Conservation (phyloP, 2,329 filamentous ascomycete species). For the Teratosphaeria viscida region DNA sequence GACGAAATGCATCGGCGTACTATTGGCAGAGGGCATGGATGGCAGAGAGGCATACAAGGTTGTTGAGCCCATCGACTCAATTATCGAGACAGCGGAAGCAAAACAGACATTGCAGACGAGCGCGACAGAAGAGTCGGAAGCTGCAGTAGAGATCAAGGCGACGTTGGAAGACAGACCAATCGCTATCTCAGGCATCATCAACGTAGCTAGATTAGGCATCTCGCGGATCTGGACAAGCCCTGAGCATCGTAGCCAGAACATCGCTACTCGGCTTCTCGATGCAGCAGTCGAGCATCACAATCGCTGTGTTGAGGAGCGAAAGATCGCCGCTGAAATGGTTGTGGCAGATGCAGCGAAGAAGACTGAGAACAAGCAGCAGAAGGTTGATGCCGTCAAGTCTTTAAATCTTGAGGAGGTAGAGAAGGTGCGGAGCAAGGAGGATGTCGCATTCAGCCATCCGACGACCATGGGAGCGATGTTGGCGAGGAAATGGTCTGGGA, state of each 20-base stretch:
- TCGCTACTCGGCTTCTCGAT: constrained; percentile 49
- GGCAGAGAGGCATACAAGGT: constrained; percentile 43
- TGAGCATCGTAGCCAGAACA: constrained; percentile 44
- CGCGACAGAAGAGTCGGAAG: constrained; percentile 13
- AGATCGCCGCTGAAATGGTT: neutral
- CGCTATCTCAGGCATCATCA: constrained; percentile 8
- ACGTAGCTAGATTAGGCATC: constrained; percentile 47
- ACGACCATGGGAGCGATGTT: constrained; percentile 50
- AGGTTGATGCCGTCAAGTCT: neutral
- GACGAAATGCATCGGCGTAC: constrained; percentile 51
- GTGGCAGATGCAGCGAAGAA: neutral
- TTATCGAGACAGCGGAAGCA: constrained; percentile 7
- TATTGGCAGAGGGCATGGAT: constrained; percentile 49
- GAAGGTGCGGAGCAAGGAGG: constrained; percentile 39
- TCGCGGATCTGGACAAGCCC: constrained; percentile 56
- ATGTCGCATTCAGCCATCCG: constrained; percentile 56
- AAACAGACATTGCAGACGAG: neutral
- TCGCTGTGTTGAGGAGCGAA: neutral
- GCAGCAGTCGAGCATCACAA: constrained; percentile 14
- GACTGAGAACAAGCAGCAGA: neutral
- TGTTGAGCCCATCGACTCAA: constrained; percentile 18
- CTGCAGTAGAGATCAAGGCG: constrained; percentile 8
- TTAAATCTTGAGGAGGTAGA: neutral
- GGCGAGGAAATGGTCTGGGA: constrained; percentile 48
- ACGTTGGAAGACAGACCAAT: constrained; percentile 9